Evolutionary conservation across 2,329 filamentous ascomycete genomes (phyloP).

Genomic region (Botryosphaeria agaves): DNA sequence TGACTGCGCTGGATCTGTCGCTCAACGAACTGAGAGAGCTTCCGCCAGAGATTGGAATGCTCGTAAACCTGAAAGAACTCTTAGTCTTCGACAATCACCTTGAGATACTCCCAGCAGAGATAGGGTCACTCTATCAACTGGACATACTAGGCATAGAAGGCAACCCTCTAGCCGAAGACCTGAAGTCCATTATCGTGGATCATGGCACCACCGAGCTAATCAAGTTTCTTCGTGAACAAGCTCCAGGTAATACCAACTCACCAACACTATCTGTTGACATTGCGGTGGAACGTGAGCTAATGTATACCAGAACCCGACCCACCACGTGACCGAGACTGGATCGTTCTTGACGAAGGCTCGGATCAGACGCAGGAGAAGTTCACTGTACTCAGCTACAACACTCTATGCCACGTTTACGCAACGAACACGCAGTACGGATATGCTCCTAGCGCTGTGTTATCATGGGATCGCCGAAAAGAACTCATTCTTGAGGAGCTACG

Average conservation of each 20-base stretch:
- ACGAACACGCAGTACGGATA: constrained; percentile 79
- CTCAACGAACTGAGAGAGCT: constrained; percentile 70
- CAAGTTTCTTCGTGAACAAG: constrained; percentile 64
- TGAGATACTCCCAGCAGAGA: constrained; percentile 61
- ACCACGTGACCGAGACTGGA: constrained; percentile 57
- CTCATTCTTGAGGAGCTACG: constrained; percentile 72
- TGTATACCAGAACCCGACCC: constrained; percentile 48
- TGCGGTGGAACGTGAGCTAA: constrained; percentile 5
- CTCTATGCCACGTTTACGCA: constrained; percentile 84
- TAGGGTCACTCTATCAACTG: constrained; percentile 76
- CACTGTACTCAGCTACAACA: constrained; percentile 86
- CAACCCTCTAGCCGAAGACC: constrained; percentile 60
- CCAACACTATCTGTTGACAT: no score
- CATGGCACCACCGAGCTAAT: constrained; percentile 77
- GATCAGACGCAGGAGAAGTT: constrained; percentile 43
- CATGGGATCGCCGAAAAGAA: constrained; percentile 74
- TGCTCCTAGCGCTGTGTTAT: constrained; percentile 62
- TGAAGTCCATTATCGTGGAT: constrained; percentile 72
- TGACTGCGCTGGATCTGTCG: constrained; percentile 75
- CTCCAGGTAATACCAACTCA: constrained; percentile 49
- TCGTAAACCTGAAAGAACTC: constrained; percentile 75
- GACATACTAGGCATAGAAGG: constrained; percentile 86
- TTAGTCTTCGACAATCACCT: constrained; percentile 85
- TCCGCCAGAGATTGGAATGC: constrained; percentile 89
- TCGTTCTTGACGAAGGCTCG: constrained; percentile 47